Evolutionary conservation across 2,329 filamentous ascomycete genomes (phyloP).

Genomic region (Aspergillus fischeri): DNA sequence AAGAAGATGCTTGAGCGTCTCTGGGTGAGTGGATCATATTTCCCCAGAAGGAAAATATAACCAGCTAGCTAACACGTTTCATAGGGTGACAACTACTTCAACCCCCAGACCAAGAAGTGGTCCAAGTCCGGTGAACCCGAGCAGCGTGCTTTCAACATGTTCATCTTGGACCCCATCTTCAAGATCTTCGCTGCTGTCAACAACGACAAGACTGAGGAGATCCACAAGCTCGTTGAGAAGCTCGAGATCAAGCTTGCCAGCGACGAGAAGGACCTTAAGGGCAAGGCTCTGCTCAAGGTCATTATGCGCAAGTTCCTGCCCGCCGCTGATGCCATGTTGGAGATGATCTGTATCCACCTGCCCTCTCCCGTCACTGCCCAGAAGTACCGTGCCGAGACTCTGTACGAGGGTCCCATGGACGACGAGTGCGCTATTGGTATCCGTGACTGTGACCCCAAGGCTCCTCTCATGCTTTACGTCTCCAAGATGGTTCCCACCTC

Average conservation of each 20-base stretch:
- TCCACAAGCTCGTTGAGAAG: constrained; percentile 78
- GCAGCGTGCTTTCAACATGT: constrained; percentile 99
- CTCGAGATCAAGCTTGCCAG: constrained; percentile 83
- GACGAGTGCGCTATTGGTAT: constrained; percentile 93
- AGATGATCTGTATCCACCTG: constrained; percentile 99
- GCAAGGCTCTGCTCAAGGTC: constrained; percentile 96
- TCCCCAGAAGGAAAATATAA: background rate
- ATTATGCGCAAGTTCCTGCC: constrained; percentile 99
- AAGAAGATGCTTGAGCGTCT: constrained; percentile 99
- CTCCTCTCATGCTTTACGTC: constrained; percentile 99
- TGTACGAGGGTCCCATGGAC: constrained; percentile 95
- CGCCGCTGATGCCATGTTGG: constrained; percentile 92
- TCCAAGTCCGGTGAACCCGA: constrained; percentile 85
- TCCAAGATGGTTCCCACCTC: constrained; percentile 99
- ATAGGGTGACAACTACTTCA: constrained; percentile 97
- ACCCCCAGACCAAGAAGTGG: constrained; percentile 99
- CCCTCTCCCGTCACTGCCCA: constrained; percentile 94
- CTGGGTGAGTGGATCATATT: constrained; percentile 62
- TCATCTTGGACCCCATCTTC: constrained; percentile 99
- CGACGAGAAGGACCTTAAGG: constrained; percentile 90
- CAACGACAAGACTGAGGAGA: constrained; percentile 98
- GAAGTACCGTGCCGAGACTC: constrained; percentile 95
- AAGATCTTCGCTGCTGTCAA: constrained; percentile 94
- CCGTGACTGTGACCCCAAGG: constrained; percentile 97
- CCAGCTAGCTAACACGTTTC: background rate